These are phyloP conservation scores for Stygiomarasmius scandens DNA, from an alignment of 1,284 basidiomycete species.

Conservation along the genomic window DNA sequence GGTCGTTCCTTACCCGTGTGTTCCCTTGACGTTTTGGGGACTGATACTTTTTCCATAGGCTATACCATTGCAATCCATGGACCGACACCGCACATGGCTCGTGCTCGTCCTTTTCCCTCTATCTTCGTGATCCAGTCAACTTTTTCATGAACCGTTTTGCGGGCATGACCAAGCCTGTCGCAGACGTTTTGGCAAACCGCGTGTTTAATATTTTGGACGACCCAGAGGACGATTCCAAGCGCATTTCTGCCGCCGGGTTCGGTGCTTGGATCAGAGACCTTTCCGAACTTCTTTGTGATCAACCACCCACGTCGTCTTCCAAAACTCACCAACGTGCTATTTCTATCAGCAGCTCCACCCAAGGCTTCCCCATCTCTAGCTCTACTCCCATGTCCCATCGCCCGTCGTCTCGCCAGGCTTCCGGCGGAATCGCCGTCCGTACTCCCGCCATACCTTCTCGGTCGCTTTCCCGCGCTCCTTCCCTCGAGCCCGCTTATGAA, in stretches of 20 bases:
- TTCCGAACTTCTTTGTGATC: constrained; percentile 67
- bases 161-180: constrained; percentile 88
- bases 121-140: constrained; percentile 75
- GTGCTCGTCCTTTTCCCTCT: constrained; percentile 84
- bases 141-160: constrained; percentile 92
- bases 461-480: constrained; percentile 62
- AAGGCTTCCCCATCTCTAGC: constrained; percentile 60
- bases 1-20: constrained; percentile 27
- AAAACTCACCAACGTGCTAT: constrained; percentile 50
- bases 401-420: constrained; percentile 63
- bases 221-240: constrained; percentile 53
- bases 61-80: constrained; percentile 99
- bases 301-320: constrained; percentile 26
- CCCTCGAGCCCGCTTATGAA: constrained; percentile 59
- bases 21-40: neutral
- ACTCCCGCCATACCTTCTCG: constrained; percentile 56
- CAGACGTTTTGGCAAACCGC: constrained; percentile 81
- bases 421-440: constrained; percentile 43
- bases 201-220: constrained; percentile 86
- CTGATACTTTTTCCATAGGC: constrained; percentile 46
- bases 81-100: constrained; percentile 83
- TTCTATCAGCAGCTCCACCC: constrained; percentile 56
- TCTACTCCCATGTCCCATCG: constrained; percentile 69
- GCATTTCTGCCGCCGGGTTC: constrained; percentile 83
- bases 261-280: constrained; percentile 86